phyloP scores from a whole-genome alignment of 2,329 filamentous ascomycete genomes.

The Arthrobotrys pseudoclavata region DNA sequence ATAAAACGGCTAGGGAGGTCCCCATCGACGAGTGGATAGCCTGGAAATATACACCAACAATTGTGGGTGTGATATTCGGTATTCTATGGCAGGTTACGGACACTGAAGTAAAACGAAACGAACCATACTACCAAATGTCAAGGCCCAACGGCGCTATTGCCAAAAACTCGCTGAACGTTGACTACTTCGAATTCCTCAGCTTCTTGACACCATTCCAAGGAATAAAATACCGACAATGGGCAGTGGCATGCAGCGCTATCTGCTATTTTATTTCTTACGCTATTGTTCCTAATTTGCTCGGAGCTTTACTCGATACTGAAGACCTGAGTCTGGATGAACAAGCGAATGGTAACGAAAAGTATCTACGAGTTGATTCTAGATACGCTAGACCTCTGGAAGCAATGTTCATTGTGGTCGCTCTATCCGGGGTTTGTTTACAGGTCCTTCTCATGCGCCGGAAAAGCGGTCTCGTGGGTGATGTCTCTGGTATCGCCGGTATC shows the following conservation, averaged over 20 bases:
- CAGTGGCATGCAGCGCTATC: constrained; percentile 76
- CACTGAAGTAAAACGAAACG: constrained; percentile 76
- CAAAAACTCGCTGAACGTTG: constrained; percentile 78
- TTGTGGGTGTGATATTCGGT: constrained; percentile 74
- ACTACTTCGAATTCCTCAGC: constrained; percentile 78
- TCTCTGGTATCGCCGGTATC: constrained; percentile 79
- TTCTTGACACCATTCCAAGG: constrained; percentile 76
- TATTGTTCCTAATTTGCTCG: constrained; percentile 77
- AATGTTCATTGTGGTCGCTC: constrained; percentile 72
- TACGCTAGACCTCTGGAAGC: constrained; percentile 75
- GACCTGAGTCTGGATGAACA: constrained; percentile 10
- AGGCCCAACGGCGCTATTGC: constrained; percentile 73
- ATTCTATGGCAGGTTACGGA: constrained; percentile 77
- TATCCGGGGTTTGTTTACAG: constrained; percentile 73
- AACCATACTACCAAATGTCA: constrained; percentile 77
- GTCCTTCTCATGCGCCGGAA: constrained; percentile 74
- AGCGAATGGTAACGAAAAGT: constrained; percentile 24
- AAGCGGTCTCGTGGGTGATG: constrained; percentile 77
- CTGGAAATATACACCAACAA: constrained; percentile 75
- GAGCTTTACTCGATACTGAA: constrained; percentile 50
- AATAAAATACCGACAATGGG: constrained; percentile 75
- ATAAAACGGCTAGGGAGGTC: constrained; percentile 70
- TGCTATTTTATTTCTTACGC: constrained; percentile 77
- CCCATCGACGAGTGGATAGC: constrained; percentile 72
- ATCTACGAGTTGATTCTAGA: constrained; percentile 66